Evolutionary conservation across 352 stramenopile genomes (phyloP).

Genomic region (Phytophthora rubi): DNA sequence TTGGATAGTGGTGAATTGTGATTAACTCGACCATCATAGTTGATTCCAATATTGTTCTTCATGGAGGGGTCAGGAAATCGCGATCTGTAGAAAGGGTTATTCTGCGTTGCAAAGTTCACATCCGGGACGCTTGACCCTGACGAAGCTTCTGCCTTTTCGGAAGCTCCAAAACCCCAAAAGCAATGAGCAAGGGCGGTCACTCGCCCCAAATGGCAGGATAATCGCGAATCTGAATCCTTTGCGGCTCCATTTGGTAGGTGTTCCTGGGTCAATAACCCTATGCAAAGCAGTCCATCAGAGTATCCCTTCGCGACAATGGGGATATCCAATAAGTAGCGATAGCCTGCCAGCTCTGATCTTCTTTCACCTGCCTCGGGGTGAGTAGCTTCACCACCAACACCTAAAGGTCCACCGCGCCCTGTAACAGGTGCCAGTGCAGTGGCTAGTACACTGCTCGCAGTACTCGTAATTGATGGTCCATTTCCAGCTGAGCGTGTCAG

Average conservation of each 20-base stretch:
- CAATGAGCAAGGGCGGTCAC: conserved; percentile 61
- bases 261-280: conserved; percentile 36
- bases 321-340: conserved; percentile 63
- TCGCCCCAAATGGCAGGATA: conserved; percentile 47
- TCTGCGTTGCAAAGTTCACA: conserved; percentile 46
- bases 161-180: conserved; percentile 34
- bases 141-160: neutral
- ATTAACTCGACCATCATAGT: conserved; percentile 7
- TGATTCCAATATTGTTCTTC: conserved; percentile 35
- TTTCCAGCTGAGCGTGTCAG: conserved; percentile 5
- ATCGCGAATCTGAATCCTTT: conserved; percentile 15
- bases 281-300: conserved; percentile 49
- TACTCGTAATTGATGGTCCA: conserved; percentile 21
- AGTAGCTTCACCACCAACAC: conserved; percentile 6
- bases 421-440: conserved; percentile 39
- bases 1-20: neutral
- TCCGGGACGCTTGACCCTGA: conserved; percentile 8
- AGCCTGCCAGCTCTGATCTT: conserved; percentile 10
- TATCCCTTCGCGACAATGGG: conserved; percentile 59
- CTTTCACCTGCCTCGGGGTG: conserved; percentile 9
- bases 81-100: conserved; percentile 71
- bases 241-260: conserved; percentile 20
- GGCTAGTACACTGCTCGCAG: conserved; percentile 31
- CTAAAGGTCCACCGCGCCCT: conserved; percentile 10
- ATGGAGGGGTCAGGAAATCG: conserved; percentile 44